phyloP scores from a whole-genome alignment of 2,329 filamentous ascomycete genomes.

The Fusarium albidum region DNA sequence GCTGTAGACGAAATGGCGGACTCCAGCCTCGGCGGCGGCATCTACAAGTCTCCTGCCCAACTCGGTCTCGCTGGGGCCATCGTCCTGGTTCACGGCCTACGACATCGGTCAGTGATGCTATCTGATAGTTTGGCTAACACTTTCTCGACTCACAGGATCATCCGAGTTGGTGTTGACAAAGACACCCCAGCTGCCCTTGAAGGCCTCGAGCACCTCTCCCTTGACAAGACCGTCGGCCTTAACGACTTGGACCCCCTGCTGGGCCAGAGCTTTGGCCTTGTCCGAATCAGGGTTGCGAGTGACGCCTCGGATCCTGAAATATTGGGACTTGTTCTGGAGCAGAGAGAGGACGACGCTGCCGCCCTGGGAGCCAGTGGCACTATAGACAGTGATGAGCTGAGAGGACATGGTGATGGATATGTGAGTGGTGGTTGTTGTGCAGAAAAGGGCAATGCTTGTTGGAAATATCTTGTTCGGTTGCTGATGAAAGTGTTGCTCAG shows the following conservation, averaged over 20 bases:
- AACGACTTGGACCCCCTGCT: slow-evolving; percentile 42
- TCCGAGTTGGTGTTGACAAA: slow-evolving; percentile 47
- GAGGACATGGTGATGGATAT: slow-evolving; percentile 33
- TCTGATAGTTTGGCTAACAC: background rate
- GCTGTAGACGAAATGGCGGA: slow-evolving; percentile 48
- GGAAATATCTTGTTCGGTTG: background rate
- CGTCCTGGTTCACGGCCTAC: slow-evolving; percentile 37
- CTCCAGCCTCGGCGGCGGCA: slow-evolving; percentile 44
- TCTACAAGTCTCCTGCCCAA: slow-evolving; percentile 47
- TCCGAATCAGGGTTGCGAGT: slow-evolving; percentile 41
- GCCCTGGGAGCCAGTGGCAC: slow-evolving; percentile 44
- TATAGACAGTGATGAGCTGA: slow-evolving; percentile 44
- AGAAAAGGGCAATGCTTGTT: slow-evolving; percentile 2
- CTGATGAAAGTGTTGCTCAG: slow-evolving; percentile 11
- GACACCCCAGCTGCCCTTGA: slow-evolving; percentile 44
- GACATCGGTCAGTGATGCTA: slow-evolving; percentile 3
- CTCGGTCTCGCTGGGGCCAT: slow-evolving; percentile 45
- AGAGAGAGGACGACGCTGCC: slow-evolving; percentile 43
- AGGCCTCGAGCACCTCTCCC: slow-evolving; percentile 37
- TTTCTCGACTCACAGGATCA: slow-evolving; percentile 36
- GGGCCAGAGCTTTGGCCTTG: slow-evolving; percentile 39
- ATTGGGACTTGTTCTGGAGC: slow-evolving; percentile 39
- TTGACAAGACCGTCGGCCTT: slow-evolving; percentile 41
- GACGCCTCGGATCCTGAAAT: slow-evolving; percentile 41
- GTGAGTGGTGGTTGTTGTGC: background rate